phyloP scores from a whole-genome alignment of 805 yeast genomes.

The Huiozyma naganishii region DNA sequence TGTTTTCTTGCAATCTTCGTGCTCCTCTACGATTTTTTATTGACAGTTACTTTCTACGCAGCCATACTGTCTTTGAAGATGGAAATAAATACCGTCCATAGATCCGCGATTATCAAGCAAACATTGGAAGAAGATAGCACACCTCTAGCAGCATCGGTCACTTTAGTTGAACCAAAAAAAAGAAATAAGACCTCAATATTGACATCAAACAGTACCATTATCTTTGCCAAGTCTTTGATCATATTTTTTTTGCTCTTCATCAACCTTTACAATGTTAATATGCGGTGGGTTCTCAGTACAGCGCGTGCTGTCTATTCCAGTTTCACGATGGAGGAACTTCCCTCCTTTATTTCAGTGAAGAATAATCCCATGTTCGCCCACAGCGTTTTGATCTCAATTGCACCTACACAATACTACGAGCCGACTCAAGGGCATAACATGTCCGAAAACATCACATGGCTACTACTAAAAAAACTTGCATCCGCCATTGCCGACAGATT shows the following conservation, averaged over 20 bases:
- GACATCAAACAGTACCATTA: conserved; percentile 33
- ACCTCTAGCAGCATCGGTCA: conserved; percentile 25
- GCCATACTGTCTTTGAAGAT: conserved; percentile 79
- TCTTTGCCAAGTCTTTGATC: conserved; percentile 47
- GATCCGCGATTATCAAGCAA: conserved; percentile 62
- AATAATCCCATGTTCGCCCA: conserved; percentile 26
- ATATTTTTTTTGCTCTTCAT: conserved; percentile 48
- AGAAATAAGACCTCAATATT: conserved; percentile 40
- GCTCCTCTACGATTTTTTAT: conserved; percentile 55
- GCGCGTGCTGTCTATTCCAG: neutral
- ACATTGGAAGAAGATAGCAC: conserved; percentile 91
- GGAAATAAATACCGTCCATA: conserved; percentile 77
- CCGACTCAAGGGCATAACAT: conserved; percentile 27
- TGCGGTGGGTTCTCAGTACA: conserved; percentile 40
- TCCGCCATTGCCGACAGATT: conserved; percentile 68
- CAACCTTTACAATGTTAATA: conserved; percentile 60
- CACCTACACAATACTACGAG: conserved; percentile 46
- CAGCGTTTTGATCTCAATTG: conserved; percentile 47
- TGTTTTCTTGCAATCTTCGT: conserved; percentile 64
- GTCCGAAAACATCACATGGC: conserved; percentile 17
- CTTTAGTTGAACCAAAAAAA: conserved; percentile 23
- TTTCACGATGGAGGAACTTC: conserved; percentile 20
- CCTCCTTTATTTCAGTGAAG: conserved; percentile 25
- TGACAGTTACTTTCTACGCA: conserved; percentile 71
- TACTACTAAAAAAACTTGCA: conserved; percentile 45